Evolutionary conservation across 2,329 filamentous ascomycete genomes (phyloP).

Genomic region (Fusarium sp.): DNA sequence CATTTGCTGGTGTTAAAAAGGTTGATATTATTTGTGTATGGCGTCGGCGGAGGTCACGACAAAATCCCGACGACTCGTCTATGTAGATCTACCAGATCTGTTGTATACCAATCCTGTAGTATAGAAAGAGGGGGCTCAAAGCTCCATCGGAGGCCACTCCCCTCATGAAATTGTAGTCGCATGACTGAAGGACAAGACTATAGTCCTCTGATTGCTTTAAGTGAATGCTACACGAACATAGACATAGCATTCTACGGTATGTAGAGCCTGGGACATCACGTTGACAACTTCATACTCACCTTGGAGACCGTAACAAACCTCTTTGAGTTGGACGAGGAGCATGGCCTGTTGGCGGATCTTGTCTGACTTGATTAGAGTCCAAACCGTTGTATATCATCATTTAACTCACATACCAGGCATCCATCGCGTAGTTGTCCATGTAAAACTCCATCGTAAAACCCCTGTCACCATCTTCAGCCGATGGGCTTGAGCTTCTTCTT

Average conservation of each 20-base stretch:
- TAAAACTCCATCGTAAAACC: constrained; percentile 16
- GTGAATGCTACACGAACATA: constrained; percentile 18
- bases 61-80: constrained; percentile 36
- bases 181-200: constrained; percentile 6
- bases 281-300: constrained; percentile 32
- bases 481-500: constrained; percentile 76
- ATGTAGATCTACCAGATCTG: constrained; percentile 44
- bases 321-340: constrained; percentile 13
- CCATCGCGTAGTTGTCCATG: constrained; percentile 24
- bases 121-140: constrained; percentile 44
- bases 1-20: constrained; percentile 52
- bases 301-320: constrained; percentile 5
- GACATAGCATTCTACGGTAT: constrained; percentile 13
- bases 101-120: constrained; percentile 48
- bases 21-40: constrained; percentile 45
- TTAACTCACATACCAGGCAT: constrained; percentile 47
- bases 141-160: constrained; percentile 48
- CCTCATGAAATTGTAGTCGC: constrained; percentile 43
- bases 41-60: constrained; percentile 43
- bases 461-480: constrained; percentile 51
- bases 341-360: constrained; percentile 28
- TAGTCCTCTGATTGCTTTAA: neutral
- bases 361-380: constrained; percentile 46
- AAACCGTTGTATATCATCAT: constrained; percentile 42
- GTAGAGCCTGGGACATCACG: constrained; percentile 5